These are phyloP conservation scores for Chrysoporthe puriensis DNA, from an alignment of 2,329 filamentous ascomycete species.

Conservation along the genomic window DNA sequence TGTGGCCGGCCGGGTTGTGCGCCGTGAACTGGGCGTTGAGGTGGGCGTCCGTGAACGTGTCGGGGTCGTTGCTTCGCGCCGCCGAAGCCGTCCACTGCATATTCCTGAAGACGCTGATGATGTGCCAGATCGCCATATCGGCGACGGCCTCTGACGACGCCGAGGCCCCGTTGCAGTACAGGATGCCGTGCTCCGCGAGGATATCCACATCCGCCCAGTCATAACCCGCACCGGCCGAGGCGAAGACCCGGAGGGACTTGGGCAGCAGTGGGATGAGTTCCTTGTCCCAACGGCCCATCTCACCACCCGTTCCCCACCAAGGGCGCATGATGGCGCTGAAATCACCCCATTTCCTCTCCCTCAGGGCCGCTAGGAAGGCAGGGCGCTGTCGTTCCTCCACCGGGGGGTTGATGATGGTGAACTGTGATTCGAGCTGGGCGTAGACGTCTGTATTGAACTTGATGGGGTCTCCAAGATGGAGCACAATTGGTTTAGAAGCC, in stretches of 20 bases:
- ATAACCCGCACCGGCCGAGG: conserved; percentile 66
- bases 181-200: conserved; percentile 42
- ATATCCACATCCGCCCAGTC: conserved; percentile 64
- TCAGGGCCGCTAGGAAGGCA: conserved; percentile 43
- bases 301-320: conserved; percentile 67
- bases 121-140: conserved; percentile 62
- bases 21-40: conserved; percentile 55
- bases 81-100: conserved; percentile 59
- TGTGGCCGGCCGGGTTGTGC: conserved; percentile 57
- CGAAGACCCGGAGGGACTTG: conserved; percentile 59
- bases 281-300: conserved; percentile 66
- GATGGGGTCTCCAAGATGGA: conserved; percentile 40
- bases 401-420: conserved; percentile 42
- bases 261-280: conserved; percentile 62
- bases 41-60: conserved; percentile 56
- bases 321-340: conserved; percentile 55
- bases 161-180: conserved; percentile 66
- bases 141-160: conserved; percentile 65
- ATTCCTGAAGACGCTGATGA: conserved; percentile 61
- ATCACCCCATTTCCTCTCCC: conserved; percentile 45
- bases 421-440: conserved; percentile 35
- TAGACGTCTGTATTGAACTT: conserved; percentile 39
- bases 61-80: conserved; percentile 48
- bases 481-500: conserved; percentile 33
- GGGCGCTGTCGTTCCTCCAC: conserved; percentile 43